Evolutionary conservation across 2,329 filamentous ascomycete genomes (phyloP), one percentile per base, ranked within the genome.

Genomic region (Cercospora sp.): DNA sequence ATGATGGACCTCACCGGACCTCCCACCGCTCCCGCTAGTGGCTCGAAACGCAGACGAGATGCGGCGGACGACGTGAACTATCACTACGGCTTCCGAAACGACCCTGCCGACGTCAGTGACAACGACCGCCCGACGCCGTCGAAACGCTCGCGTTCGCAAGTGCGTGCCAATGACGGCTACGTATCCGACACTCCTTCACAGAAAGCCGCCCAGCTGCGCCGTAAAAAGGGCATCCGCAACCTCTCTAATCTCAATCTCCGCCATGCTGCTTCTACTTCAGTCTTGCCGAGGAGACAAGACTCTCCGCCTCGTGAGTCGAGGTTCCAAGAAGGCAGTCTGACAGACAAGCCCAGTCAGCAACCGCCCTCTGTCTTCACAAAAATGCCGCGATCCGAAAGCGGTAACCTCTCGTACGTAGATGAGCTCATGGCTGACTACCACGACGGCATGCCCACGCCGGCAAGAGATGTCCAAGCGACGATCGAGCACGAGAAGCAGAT

Each of bases 281-380:
- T 73, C 63, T 63, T 72, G 51, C 72, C 74, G 30, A 67, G 68
- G 36, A 61, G 64, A 42, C 68, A 72, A 45, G 23, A 18, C 39
- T 67, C 67, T 51, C 63, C 70, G 45, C 62, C 69, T 82, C 87
- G 81, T 77, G 88, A 80, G 83, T 96, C 86, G 75, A 90, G 81
- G 64, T 90, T 90, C 72, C 79, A 86, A 42, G 93, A 97, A 80
- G 93, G 91, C 48, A 94, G 90, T 75, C 94, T 97, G 91, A 92
- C 90, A 75, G 92, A 96, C 79, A 89, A 91, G 71, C 83, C 87
- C 33, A 94, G 91, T 75, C 85, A 87, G 67, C 86, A 84, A 67
- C 92, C 92, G 30, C 91, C 91, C 0, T 84, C 86, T 55, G 84
- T 87, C 48, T 93, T 91, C 78, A 83, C 91, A 51, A 87, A 81